Evolutionary conservation across 2,329 filamentous ascomycete species (phyloP).

Genomic region (Colletotrichum abscissum): DNA sequence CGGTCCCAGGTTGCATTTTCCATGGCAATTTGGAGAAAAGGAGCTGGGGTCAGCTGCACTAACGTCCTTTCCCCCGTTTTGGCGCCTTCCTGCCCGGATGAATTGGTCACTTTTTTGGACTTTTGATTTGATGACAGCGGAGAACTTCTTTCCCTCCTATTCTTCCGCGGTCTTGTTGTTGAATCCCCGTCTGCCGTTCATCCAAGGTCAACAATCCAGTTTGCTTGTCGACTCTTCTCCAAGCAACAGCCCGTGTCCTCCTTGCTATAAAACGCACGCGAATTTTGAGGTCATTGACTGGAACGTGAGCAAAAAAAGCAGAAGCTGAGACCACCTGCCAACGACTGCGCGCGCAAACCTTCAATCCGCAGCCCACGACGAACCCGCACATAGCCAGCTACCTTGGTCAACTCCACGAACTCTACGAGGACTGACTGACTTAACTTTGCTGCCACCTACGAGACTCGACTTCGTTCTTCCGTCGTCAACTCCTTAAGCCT

Average conservation of each 20-base stretch:
- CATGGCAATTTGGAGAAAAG: slow-evolving; percentile 11
- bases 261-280: background rate
- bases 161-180: background rate
- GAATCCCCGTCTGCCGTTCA: background rate
- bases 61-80: background rate
- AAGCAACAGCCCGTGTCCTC: background rate
- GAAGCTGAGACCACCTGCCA: slow-evolving; percentile 3
- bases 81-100: background rate
- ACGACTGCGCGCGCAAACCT: background rate
- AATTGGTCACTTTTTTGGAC: slow-evolving; percentile 3
- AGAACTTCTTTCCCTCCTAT: slow-evolving; percentile 14
- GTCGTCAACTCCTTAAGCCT: background rate
- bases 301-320: background rate
- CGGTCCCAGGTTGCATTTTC: slow-evolving; percentile 6
- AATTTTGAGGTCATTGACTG: background rate
- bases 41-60: background rate
- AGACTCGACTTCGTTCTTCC: background rate
- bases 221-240: background rate
- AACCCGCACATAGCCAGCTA: background rate
- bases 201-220: background rate
- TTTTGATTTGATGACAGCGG: slow-evolving; percentile 2
- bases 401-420: background rate
- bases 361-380: background rate
- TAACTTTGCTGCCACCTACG: background rate
- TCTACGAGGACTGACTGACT: slow-evolving; percentile 1